Evolutionary conservation across 345 rosid genomes (phyloP), one percentile per base, ranked within the genome.

Genomic region (Microcos paniculata): DNA sequence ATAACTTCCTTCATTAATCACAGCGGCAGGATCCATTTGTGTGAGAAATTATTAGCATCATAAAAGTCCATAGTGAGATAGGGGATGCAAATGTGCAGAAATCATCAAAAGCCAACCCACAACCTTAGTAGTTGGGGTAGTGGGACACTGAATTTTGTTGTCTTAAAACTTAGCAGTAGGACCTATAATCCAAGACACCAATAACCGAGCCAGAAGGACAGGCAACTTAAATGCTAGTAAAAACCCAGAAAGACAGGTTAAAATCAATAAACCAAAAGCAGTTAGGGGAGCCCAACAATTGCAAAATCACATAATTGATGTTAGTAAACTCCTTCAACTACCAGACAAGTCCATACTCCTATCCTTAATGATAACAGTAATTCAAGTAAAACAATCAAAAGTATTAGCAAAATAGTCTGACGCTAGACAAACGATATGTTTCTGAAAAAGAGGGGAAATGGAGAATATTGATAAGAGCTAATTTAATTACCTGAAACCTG

Each of bases 401-500:
- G 6, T 35, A 35, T 7, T 7, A 35, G 40, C 1, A 35, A 35
- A 35, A 2, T 35, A 35, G 2, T 35, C 38, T 35, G 6, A 35
- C 40, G 6, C 6, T 35, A 35, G 40, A 35, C 6, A 1, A 35
- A 35, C 3, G 6, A 35, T 35, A 35, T 42, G 11, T 51, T 51
- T 6, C 1, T 16, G 19, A 51, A 51, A 14, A 19, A 13, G 21
- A 19, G 55, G 55, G 55, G 55, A 51, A 51, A 51, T 14, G 21
- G 21, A 51, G 6, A 51, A 51, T 42, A 5, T 7, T 42, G 45
- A 4, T 6, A 8, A 42, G 9, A 13, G 28, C n/a, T 3, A 10
- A 71, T 6, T 64, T 31, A 65, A 45, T 81, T 72, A 89, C 92
- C 97, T 92, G 97, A 82, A 90, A 92, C 87, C 90, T 86, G 90